Percentiles rank a stretch among this genome's conserved stretches.
phyloP scores from a whole-genome alignment of 129 eudicot species.

The Flaveria sonorensis region DNA sequence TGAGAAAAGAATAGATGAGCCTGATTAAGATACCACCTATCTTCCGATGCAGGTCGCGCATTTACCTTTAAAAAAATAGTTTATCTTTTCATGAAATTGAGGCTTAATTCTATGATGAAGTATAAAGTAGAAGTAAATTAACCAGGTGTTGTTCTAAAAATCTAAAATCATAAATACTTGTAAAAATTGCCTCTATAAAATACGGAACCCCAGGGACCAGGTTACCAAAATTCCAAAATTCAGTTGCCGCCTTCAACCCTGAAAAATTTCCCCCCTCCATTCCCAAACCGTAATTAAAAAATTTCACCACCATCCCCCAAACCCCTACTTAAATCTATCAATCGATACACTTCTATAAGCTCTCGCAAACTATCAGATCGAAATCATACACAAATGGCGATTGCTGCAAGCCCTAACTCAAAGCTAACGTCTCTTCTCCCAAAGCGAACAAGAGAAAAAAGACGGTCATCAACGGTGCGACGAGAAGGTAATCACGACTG shows the following conservation, averaged over 20 bases:
- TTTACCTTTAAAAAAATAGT: no score
- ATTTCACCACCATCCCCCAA: conserved; percentile 31
- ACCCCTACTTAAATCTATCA: neutral
- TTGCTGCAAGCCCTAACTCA: conserved; percentile 45
- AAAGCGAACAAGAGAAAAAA: conserved; percentile 15
- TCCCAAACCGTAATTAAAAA: conserved; percentile 12
- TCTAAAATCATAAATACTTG: no score
- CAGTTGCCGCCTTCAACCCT: conserved; percentile 6
- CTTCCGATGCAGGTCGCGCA: no score
- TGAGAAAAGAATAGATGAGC: no score
- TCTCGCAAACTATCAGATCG: conserved; percentile 9
- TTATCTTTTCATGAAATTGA: no score
- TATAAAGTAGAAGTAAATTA: no score
- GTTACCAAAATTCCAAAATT: conserved; percentile 5
- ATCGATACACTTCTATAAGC: neutral
- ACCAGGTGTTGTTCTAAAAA: no score
- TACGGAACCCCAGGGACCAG: neutral
- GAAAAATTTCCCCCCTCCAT: conserved; percentile 25
- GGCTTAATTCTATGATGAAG: no score
- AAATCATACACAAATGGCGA: conserved; percentile 48
- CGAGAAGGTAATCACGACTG: neutral
- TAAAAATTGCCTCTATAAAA: neutral
- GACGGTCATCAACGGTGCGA: neutral
- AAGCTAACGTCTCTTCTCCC: conserved; percentile 18
- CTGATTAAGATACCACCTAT: no score